Conservation (phyloP, 2,329 filamentous ascomycete species). For the Chrysoporthe cubensis region DNA sequence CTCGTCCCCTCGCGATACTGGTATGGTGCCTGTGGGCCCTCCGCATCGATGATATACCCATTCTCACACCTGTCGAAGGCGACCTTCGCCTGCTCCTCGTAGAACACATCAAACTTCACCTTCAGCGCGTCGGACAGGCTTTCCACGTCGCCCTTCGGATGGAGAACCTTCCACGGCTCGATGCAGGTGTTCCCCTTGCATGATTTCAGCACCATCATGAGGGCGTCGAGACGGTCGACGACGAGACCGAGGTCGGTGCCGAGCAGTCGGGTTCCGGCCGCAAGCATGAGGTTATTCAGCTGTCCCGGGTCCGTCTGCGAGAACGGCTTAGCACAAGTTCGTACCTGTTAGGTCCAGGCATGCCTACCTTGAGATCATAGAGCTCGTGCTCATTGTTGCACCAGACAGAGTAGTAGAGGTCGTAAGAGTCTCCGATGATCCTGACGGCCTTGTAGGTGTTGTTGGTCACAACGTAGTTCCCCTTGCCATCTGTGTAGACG, state of each 20-base stretch:
- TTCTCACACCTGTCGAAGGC: slow-evolving; percentile 30
- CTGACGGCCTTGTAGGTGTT: slow-evolving; percentile 59
- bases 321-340: not conserved
- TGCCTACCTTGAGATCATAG: slow-evolving; percentile 58
- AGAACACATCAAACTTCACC: slow-evolving; percentile 31
- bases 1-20: slow-evolving; percentile 23
- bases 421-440: slow-evolving; percentile 54
- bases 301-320: slow-evolving; percentile 25
- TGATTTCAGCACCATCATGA: slow-evolving; percentile 32
- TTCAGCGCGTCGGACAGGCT: slow-evolving; percentile 31
- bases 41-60: slow-evolving; percentile 27
- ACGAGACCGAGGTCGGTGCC: slow-evolving; percentile 12
- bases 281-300: slow-evolving; percentile 22
- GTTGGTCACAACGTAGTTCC: slow-evolving; percentile 16
- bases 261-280: slow-evolving; percentile 29
- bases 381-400: slow-evolving; percentile 67
- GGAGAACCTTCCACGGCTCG: slow-evolving; percentile 30
- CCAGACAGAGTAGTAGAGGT: slow-evolving; percentile 67
- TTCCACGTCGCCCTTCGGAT: slow-evolving; percentile 22
- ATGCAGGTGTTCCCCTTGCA: slow-evolving; percentile 30
- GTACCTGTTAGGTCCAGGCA: not conserved
- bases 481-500: slow-evolving; percentile 18
- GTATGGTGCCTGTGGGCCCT: slow-evolving; percentile 25
- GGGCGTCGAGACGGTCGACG: slow-evolving; percentile 30
- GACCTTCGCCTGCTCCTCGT: slow-evolving; percentile 29